Evolutionary conservation across 768 basidiomycete species (phyloP).

Genomic region (Leccinellum albellum): DNA sequence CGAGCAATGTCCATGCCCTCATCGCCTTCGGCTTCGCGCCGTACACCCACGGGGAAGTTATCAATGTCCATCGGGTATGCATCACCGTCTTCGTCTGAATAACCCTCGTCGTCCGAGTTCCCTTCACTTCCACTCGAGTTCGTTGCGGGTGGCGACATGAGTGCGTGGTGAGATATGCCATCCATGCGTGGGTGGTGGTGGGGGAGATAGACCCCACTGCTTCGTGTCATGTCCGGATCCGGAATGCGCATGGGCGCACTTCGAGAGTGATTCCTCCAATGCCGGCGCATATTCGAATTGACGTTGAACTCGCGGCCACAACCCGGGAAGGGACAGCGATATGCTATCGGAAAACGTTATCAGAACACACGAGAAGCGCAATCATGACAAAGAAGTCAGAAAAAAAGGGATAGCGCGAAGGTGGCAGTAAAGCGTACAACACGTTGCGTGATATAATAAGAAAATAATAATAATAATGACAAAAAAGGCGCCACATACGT

Average conservation of each 20-base stretch:
- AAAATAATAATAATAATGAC: not conserved
- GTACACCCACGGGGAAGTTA: not conserved
- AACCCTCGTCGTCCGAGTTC: slow-evolving; percentile 26
- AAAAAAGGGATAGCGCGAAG: slow-evolving; percentile 4
- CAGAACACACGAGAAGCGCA: slow-evolving; percentile 2
- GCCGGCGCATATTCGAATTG: slow-evolving; percentile 81
- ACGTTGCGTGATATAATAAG: slow-evolving; percentile 19
- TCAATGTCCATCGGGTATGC: slow-evolving; percentile 25
- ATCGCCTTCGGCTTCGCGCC: not conserved
- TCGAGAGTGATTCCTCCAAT: slow-evolving; percentile 62
- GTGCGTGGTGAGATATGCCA: slow-evolving; percentile 6
- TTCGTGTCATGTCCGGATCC: slow-evolving; percentile 15
- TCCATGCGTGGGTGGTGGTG: slow-evolving; percentile 10
- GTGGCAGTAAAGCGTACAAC: slow-evolving; percentile 18
- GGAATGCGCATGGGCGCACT: slow-evolving; percentile 22
- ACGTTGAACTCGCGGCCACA: slow-evolving; percentile 80
- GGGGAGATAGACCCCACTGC: slow-evolving; percentile 9
- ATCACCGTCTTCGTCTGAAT: slow-evolving; percentile 25
- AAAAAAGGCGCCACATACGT: slow-evolving; percentile 26
- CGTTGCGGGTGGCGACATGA: slow-evolving; percentile 30
- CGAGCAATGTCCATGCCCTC: slow-evolving; percentile 13
- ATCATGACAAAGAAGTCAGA: not conserved
- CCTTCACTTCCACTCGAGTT: slow-evolving; percentile 28
- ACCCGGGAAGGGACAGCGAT: slow-evolving; percentile 68
- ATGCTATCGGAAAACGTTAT: slow-evolving; percentile 43